Evolutionary conservation across 2,329 filamentous ascomycete species (phyloP), one percentile per base, ranked within the genome.

Genomic region (Sporothrix mexicana): DNA sequence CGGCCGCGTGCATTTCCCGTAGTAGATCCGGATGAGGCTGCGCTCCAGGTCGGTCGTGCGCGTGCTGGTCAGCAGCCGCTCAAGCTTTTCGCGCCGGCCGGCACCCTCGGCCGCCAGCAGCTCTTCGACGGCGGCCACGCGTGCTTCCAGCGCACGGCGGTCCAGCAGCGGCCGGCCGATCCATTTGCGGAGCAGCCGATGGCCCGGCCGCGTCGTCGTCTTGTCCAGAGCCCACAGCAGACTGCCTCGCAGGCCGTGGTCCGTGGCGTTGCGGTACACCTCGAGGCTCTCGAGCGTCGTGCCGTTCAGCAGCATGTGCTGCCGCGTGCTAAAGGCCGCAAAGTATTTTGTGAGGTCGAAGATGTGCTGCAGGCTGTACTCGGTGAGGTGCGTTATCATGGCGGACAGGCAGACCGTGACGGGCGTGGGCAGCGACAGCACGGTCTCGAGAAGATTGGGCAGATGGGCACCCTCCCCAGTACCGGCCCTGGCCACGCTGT

Each of bases 321-420:
- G 95, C 51, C 95, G 87, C 8, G 95, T 93, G 77, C 93, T 97
- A 82, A 99, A 99, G 1, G 94, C 94, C 77, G 97, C 92, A 79
- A 99, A 99, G 83, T 98, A 97, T 78, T 97, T 97, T 1, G 96
- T 98, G 59, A 99, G 84, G 78, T 97, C 92, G 77, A 99, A 97
- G 70, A 99, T 93, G 83, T 98, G 94, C 80, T 98, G 92, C 23
- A 99, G 86, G 0, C 94, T 94, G 80, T 98, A 99, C 76, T 97
- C 95, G 20, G 90, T 91, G 77, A 99, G 85, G 78, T 99, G 95
- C 1, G 88, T 93, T 77, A 99, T 98, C 95, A 99, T 98, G 12
- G 95, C 93, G 3, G 96, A 98, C 15, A 99, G 86, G 81, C 96
- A 99, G 55, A 97, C 90, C 0, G 92, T 97, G 51, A 97, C 93